A percentile compares a stretch with the other conserved stretches of the same genome.
phyloP scores from a whole-genome alignment of 331 rosid genomes.

The Pyrus hybrid region DNA sequence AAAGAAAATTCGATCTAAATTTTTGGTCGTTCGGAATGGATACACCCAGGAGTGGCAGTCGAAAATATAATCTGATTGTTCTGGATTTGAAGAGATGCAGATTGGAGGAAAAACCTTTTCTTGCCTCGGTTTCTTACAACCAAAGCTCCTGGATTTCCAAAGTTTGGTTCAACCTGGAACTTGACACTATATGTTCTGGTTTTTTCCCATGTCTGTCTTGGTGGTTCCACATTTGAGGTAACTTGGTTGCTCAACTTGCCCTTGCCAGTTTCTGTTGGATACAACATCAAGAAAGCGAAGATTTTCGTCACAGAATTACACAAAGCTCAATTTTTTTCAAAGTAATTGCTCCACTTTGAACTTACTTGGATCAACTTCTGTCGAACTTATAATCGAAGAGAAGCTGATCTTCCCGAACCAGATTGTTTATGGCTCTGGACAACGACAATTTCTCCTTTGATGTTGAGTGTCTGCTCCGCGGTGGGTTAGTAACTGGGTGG shows the following conservation, averaged over 20 bases:
- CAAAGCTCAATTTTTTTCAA: not conserved
- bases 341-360: not conserved
- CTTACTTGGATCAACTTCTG: slow-evolving; percentile 47
- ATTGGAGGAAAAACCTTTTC: slow-evolving; percentile 40
- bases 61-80: slow-evolving; percentile 33
- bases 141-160: slow-evolving; percentile 68
- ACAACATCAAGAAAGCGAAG: not conserved
- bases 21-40: slow-evolving; percentile 31
- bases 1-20: slow-evolving; percentile 42
- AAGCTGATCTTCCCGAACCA: slow-evolving; percentile 38
- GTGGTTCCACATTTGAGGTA: slow-evolving; percentile 26
- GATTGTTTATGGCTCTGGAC: slow-evolving; percentile 20
- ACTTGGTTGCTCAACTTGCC: slow-evolving; percentile 40
- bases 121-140: slow-evolving; percentile 32
- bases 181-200: slow-evolving; percentile 29
- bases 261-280: slow-evolving; percentile 41
- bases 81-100: slow-evolving; percentile 30
- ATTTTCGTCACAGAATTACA: not conserved
- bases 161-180: slow-evolving; percentile 29
- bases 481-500: not conserved
- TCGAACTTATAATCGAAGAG: slow-evolving; percentile 51
- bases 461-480: slow-evolving; percentile 1
- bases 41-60: slow-evolving; percentile 67
- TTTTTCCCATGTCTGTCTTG: slow-evolving; percentile 23
- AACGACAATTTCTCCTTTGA: slow-evolving; percentile 32